Conservation (phyloP, 257 asterid genomes). For the Ehretia macrophylla region DNA sequence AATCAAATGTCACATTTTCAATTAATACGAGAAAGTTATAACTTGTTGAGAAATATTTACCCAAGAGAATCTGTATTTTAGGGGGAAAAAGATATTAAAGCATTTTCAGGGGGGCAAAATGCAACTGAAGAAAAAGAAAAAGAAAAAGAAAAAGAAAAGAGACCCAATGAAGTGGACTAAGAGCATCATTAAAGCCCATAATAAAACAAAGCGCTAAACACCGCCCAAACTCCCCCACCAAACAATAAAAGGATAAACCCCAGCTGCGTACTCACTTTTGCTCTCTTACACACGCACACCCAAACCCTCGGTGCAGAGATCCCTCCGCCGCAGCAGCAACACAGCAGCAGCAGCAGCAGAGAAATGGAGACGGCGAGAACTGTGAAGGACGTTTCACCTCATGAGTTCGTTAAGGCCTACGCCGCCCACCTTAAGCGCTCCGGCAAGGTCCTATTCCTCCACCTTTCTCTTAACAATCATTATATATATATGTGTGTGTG, state of each 20-base stretch:
- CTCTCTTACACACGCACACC: background rate
- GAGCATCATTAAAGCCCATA: background rate
- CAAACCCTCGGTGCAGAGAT: background rate
- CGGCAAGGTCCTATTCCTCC: conserved; percentile 49
- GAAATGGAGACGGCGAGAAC: conserved; percentile 53
- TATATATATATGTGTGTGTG: background rate
- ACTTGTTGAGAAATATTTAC: too few species aligned
- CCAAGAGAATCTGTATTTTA: too few species aligned
- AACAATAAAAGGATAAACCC: background rate
- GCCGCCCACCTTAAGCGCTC: conserved; percentile 81
- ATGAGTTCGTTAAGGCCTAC: conserved; percentile 72
- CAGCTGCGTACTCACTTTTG: background rate
- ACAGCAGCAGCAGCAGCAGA: too few species aligned
- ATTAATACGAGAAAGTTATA: too few species aligned
- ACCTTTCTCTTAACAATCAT: background rate
- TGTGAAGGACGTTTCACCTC: conserved; percentile 85
- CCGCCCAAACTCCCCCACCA: background rate
- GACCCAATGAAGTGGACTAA: background rate
- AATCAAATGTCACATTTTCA: too few species aligned
- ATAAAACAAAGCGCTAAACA: background rate
- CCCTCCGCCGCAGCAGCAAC: background rate
- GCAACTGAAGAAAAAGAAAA: too few species aligned
- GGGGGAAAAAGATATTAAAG: background rate
- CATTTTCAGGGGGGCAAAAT: background rate
- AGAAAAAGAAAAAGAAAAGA: background rate